phyloP scores from a whole-genome alignment of 2,329 filamentous ascomycete genomes.

The Dryadomyces sulphureus region DNA sequence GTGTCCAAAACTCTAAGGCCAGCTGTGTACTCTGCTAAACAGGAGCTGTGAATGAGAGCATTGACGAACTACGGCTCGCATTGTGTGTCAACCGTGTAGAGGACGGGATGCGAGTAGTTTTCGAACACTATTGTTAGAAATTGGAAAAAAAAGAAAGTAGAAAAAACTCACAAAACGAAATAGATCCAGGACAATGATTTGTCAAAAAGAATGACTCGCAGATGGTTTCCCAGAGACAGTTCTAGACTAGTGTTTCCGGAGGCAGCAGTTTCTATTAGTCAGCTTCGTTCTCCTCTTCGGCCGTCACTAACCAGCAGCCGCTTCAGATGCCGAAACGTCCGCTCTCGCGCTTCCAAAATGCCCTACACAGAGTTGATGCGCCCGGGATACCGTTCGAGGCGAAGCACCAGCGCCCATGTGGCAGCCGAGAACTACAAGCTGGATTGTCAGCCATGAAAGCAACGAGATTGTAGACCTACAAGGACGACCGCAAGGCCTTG shows the following conservation, averaged over 20 bases:
- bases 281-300: background rate
- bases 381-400: slow-evolving; percentile 64
- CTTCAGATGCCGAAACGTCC: slow-evolving; percentile 63
- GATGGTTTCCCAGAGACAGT: slow-evolving; percentile 48
- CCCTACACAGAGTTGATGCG: slow-evolving; percentile 70
- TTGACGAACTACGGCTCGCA: slow-evolving; percentile 81
- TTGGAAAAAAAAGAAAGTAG: no score
- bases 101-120: slow-evolving; percentile 50
- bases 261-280: slow-evolving; percentile 55
- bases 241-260: slow-evolving; percentile 71
- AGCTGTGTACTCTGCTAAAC: slow-evolving; percentile 57
- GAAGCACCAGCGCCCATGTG: slow-evolving; percentile 66
- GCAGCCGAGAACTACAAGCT: slow-evolving; percentile 78
- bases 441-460: background rate
- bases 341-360: slow-evolving; percentile 57
- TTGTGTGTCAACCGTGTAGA: slow-evolving; percentile 84
- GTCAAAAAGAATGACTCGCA: slow-evolving; percentile 74
- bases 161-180: slow-evolving; percentile 60
- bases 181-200: slow-evolving; percentile 80
- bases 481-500: slow-evolving; percentile 60
- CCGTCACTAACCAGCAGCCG: slow-evolving; percentile 40
- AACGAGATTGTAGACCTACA: slow-evolving; percentile 27
- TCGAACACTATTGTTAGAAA: slow-evolving; percentile 48
- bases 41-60: slow-evolving; percentile 53
- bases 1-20: slow-evolving; percentile 57